phyloP scores from a whole-genome alignment of 2,329 filamentous ascomycete species.

The Stachybotrys chlorohalonatus region DNA sequence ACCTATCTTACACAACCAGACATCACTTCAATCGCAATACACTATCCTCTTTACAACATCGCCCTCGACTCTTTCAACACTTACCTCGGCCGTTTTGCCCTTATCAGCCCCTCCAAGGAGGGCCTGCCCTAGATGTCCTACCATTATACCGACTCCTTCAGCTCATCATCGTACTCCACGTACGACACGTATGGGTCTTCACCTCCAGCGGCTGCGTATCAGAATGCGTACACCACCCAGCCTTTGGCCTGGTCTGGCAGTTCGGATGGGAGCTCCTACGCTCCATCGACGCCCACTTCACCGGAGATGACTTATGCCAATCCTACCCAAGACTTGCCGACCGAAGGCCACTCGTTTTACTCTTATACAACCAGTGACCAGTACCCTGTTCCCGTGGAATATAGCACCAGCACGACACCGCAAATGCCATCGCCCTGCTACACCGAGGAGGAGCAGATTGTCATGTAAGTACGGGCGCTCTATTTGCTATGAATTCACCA shows the following conservation, averaged over 20 bases:
- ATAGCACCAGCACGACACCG: neutral
- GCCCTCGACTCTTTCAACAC: neutral
- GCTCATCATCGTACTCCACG: neutral
- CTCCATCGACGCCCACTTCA: neutral
- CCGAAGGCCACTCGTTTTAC: neutral
- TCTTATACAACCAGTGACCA: neutral
- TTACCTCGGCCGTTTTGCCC: neutral
- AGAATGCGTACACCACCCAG: neutral
- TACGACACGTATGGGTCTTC: neutral
- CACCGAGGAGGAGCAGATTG: neutral
- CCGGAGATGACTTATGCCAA: neutral
- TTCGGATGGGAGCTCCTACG: slow-evolving; percentile 1
- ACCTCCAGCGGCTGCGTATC: neutral
- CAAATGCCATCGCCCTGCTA: neutral
- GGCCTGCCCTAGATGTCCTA: neutral
- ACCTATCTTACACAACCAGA: no score
- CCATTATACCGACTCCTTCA: neutral
- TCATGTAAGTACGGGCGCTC: neutral
- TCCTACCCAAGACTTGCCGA: neutral
- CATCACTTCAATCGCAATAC: no score
- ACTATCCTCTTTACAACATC: neutral
- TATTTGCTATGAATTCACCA: neutral
- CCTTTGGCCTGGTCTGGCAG: neutral
- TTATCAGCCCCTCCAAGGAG: neutral
- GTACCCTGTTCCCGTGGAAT: neutral